These are phyloP conservation scores for Rhododendron simsii DNA, from an alignment of 148 eudicot species.

Conservation along the genomic window DNA sequence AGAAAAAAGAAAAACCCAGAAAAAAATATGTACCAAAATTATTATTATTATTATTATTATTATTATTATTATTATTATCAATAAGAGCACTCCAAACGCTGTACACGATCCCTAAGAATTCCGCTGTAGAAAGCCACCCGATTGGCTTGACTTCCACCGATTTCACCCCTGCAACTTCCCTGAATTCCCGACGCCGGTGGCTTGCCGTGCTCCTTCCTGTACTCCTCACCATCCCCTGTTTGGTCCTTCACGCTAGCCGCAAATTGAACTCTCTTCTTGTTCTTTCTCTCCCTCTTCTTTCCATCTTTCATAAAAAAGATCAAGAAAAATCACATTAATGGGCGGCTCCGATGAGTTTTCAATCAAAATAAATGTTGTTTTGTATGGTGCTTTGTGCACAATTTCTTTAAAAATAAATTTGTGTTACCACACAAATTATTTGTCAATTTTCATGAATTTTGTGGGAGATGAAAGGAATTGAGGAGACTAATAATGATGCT, in stretches of 20 bases:
- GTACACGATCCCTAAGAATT: constrained; percentile 52
- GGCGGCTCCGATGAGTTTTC: no score
- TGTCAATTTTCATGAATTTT: no score
- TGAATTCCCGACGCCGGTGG: neutral
- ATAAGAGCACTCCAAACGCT: constrained; percentile 31
- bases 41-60: no score
- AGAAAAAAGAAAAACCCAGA: neutral
- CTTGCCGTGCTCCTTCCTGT: constrained; percentile 15
- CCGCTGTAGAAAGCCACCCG: constrained; percentile 54
- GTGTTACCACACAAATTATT: no score
- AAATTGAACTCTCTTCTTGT: constrained; percentile 58
- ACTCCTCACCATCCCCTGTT: constrained; percentile 21
- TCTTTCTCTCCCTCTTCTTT: constrained; percentile 31
- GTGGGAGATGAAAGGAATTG: neutral
- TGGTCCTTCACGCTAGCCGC: constrained; percentile 47
- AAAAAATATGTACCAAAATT: neutral
- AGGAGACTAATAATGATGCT: no score
- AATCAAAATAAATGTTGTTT: no score
- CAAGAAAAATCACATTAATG: neutral
- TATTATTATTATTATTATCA: neutral
- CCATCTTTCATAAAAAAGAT: constrained; percentile 10
- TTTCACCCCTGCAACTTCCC: constrained; percentile 16
- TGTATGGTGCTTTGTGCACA: no score
- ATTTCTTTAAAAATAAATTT: no score
- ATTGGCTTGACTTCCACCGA: constrained; percentile 46